Base-by-base conservation (phyloP, 352 stramenopile species). In the Pythium dissotocum region DNA sequence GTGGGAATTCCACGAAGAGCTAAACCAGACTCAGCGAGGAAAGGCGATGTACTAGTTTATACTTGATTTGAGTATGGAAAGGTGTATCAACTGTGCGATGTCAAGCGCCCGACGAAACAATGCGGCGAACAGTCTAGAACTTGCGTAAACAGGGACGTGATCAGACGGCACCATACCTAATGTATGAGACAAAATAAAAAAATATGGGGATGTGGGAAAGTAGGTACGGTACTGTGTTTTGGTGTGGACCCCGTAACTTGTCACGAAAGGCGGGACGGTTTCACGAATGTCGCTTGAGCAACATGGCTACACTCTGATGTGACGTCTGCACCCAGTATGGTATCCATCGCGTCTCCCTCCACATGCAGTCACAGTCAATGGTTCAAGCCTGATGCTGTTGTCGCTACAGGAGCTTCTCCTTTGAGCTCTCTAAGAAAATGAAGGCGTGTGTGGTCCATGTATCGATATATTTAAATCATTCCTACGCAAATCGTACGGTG, bases 71-170 rank as follows among this genome's bases (percentile, higher is more conserved):
- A 63, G 55, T 73, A 68, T 52, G 28, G 44, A 0, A 12, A 32
- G 0, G 48, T 12, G 24, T 48, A 59, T 63, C 42, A 55, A 48
- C 7, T 28, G 21, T 30, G 1, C 21, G 1, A 1, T 14, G 12
- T 63, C 59, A 61, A 63, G 32, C 51, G 9, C 16, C 16, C 38
- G 12, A 63, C 55, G 67, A 61, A 42, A 68, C 46, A 61, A 40
- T 48, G 40, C 67, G 13, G 35, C 57, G 69, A 75, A 75, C 44
- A 75, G 58, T 75, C 69, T 75, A 71, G 69, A 75, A 75, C 24
- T 28, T 61, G n/a, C 28, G 56, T 56, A 56, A 56, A 56, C 26
- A 35, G 40, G 26, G 21, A 9, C 9, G 12, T 49, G 18, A 61
- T 61, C 55, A 26, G 21, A 30, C 28, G 28, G 28, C 28, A 30